Percentiles rank a stretch among this genome's conserved stretches.
phyloP scores from a whole-genome alignment of 345 rosid genomes.

The Camelina sativa region DNA sequence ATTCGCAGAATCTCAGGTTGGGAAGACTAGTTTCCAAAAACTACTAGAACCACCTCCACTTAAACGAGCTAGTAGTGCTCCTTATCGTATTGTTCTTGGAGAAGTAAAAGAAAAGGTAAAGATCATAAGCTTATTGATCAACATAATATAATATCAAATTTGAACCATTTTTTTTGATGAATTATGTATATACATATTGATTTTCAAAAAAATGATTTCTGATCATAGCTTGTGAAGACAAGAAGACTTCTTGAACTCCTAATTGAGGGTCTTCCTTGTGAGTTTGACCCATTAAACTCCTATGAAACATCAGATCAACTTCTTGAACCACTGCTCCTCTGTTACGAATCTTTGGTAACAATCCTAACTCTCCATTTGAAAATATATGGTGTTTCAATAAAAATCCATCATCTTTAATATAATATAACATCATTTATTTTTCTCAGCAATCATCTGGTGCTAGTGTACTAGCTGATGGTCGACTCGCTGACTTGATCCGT shows the following conservation, averaged over 20 bases:
- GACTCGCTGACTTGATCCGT: slow-evolving; percentile 89
- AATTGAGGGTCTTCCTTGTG: slow-evolving; percentile 97
- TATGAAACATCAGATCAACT: slow-evolving; percentile 87
- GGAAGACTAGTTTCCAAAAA: slow-evolving; percentile 91
- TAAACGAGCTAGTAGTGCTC: slow-evolving; percentile 81
- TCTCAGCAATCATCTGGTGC: slow-evolving; percentile 87
- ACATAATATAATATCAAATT: not conserved
- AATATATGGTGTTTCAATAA: not conserved
- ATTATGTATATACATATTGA: not conserved
- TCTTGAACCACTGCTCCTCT: slow-evolving; percentile 80
- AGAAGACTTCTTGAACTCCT: slow-evolving; percentile 76
- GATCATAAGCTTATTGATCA: not conserved
- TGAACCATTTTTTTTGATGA: not conserved
- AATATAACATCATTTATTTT: not conserved
- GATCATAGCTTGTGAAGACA: slow-evolving; percentile 82
- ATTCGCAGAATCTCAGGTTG: slow-evolving; percentile 77
- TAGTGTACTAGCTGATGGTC: slow-evolving; percentile 88
- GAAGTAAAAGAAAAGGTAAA: slow-evolving; percentile 89
- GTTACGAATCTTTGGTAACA: slow-evolving; percentile 85
- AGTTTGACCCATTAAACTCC: slow-evolving; percentile 68
- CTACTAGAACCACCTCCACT: slow-evolving; percentile 93
- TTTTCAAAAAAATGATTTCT: not conserved
- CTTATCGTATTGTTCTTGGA: slow-evolving; percentile 93
- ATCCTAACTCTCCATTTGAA: not conserved
- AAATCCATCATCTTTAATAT: not conserved